These are phyloP conservation scores for Capronia epimyces DNA, from an alignment of 2,329 filamentous ascomycete species.

Conservation along the genomic window DNA sequence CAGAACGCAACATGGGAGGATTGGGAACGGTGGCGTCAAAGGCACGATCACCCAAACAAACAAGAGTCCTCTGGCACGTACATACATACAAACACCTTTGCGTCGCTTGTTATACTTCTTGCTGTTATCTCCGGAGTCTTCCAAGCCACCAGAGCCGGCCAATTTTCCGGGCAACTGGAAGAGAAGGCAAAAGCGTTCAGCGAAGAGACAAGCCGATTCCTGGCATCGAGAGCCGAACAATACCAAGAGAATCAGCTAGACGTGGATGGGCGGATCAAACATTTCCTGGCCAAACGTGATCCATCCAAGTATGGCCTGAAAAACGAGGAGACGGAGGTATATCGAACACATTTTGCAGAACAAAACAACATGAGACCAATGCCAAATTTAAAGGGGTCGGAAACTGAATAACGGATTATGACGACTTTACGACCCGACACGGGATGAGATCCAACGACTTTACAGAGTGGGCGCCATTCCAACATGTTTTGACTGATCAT, in stretches of 20 bases:
- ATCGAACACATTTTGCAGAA: slow-evolving; percentile 31
- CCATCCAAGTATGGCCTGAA: slow-evolving; percentile 45
- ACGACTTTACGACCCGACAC: neutral
- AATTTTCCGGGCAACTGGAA: slow-evolving; percentile 57
- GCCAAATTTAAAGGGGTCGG: slow-evolving; percentile 7
- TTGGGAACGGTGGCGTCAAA: slow-evolving; percentile 76
- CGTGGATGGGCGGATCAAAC: slow-evolving; percentile 63
- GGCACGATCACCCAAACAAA: slow-evolving; percentile 40
- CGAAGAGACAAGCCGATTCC: slow-evolving; percentile 55
- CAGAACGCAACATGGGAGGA: slow-evolving; percentile 96
- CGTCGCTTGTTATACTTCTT: slow-evolving; percentile 63
- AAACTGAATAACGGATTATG: neutral
- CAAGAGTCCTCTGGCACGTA: slow-evolving; percentile 50
- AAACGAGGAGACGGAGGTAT: slow-evolving; percentile 40
- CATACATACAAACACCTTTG: slow-evolving; percentile 75
- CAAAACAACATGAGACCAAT: slow-evolving; percentile 5
- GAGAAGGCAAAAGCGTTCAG: slow-evolving; percentile 62
- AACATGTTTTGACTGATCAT: too few relatives aligned
- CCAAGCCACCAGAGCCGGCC: slow-evolving; percentile 65
- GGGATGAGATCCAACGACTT: neutral
- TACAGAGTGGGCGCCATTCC: too few relatives aligned
- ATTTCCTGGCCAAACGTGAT: slow-evolving; percentile 70
- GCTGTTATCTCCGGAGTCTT: slow-evolving; percentile 64
- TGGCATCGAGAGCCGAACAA: slow-evolving; percentile 42
- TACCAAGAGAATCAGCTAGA: slow-evolving; percentile 51